phyloP scores from a whole-genome alignment of 805 yeast species.

The Candida fluviatilis region DNA sequence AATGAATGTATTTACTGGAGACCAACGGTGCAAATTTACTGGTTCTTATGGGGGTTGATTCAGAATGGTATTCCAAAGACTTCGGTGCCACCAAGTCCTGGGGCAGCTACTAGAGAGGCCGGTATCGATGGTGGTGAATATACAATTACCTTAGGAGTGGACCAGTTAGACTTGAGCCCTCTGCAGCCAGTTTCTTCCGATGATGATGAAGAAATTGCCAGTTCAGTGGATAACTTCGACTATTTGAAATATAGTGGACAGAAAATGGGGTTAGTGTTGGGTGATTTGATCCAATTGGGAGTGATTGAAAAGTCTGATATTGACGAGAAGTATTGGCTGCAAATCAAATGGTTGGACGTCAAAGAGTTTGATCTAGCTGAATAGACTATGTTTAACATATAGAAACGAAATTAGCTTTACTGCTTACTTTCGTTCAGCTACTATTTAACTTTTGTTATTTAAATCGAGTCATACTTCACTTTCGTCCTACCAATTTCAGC shows the following conservation, averaged over 20 bases:
- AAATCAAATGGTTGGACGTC: constrained; percentile 41
- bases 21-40: constrained; percentile 68
- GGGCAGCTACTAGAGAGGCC: constrained; percentile 18
- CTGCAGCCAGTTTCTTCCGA: constrained; percentile 9
- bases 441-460: no score
- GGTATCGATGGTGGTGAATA: constrained; percentile 38
- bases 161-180: constrained; percentile 37
- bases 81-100: constrained; percentile 9
- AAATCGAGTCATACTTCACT: no score
- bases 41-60: constrained; percentile 92
- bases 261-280: constrained; percentile 68
- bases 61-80: constrained; percentile 52
- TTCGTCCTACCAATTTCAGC: no score
- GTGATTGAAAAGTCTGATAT: constrained; percentile 33
- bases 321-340: constrained; percentile 16
- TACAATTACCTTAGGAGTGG: constrained; percentile 45
- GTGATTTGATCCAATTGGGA: constrained; percentile 65
- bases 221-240: constrained; percentile 65
- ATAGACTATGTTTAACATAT: neutral
- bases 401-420: no score
- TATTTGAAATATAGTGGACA: constrained; percentile 72
- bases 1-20: constrained; percentile 76
- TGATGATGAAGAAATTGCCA: constrained; percentile 30
- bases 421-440: no score
- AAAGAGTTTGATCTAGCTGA: constrained; percentile 14